phyloP scores from a whole-genome alignment of 306 rosid species.

The Alnus rubra region DNA sequence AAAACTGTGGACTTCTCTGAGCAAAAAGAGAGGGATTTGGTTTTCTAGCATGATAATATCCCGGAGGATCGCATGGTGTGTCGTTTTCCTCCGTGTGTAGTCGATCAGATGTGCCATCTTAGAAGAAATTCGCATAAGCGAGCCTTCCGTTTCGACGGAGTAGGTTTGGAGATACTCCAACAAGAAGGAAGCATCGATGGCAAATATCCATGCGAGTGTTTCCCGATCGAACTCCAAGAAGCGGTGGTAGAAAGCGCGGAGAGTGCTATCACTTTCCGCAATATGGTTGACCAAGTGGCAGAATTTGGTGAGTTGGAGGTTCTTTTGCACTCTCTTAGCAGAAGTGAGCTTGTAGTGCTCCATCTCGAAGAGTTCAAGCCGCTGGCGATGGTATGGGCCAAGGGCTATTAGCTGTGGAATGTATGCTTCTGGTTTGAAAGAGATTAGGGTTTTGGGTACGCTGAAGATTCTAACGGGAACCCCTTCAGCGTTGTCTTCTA shows the following conservation, averaged over 20 bases:
- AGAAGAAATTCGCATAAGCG: neutral
- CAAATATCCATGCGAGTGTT: conserved; percentile 12
- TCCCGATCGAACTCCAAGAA: conserved; percentile 1
- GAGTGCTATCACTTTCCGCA: neutral
- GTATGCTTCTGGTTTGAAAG: conserved; percentile 7
- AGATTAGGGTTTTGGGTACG: neutral
- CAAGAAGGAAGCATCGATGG: conserved; percentile 17
- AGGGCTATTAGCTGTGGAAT: conserved; percentile 4
- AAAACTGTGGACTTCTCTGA: neutral
- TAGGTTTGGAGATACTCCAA: conserved; percentile 12
- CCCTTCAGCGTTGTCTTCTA: neutral
- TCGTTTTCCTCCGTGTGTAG: neutral
- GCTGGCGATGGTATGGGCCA: conserved; percentile 18
- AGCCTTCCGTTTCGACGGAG: neutral
- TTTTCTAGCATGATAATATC: conserved; percentile 18
- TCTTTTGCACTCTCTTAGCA: neutral
- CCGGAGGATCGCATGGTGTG: conserved; percentile 6
- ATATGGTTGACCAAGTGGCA: neutral
- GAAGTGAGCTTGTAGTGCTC: conserved; percentile 6
- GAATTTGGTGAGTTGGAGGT: neutral
- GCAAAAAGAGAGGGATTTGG: conserved; percentile 17
- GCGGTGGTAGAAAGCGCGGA: conserved; percentile 14
- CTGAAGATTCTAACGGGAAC: neutral
- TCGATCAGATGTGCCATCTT: neutral
- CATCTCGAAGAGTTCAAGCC: conserved; percentile 13